Percentiles rank a stretch among this genome's conserved stretches.
phyloP scores from a whole-genome alignment of 306 rosid species.

The Spatholobus suberectus region DNA sequence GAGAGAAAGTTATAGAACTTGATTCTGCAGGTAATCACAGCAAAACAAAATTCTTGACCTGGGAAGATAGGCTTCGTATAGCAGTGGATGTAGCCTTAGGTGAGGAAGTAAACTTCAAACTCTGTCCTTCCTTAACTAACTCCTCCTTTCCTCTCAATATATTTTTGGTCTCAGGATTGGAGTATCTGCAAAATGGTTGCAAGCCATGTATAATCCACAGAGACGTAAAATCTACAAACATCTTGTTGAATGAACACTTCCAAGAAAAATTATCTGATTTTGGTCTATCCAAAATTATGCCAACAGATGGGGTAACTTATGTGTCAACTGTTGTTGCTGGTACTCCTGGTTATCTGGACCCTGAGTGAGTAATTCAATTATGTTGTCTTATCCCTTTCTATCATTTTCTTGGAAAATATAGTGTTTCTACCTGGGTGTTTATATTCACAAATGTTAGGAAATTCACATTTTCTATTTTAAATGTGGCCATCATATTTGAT shows the following conservation, averaged over 20 bases:
- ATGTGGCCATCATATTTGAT: too few species aligned
- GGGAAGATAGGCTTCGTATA: slow-evolving; percentile 54
- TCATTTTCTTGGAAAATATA: not conserved
- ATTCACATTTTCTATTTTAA: too few species aligned
- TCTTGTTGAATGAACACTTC: slow-evolving; percentile 47
- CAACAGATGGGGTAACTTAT: slow-evolving; percentile 28
- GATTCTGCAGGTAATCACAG: slow-evolving; percentile 3
- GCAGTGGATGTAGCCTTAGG: slow-evolving; percentile 52
- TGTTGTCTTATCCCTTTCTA: not conserved
- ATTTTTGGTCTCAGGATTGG: too few species aligned
- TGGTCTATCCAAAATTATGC: slow-evolving; percentile 42
- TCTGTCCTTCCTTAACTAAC: not conserved
- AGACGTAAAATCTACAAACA: slow-evolving; percentile 55
- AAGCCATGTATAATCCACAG: slow-evolving; percentile 52
- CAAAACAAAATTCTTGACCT: slow-evolving; percentile 22
- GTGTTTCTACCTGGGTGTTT: too few species aligned
- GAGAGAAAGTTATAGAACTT: not conserved
- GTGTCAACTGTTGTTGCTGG: slow-evolving; percentile 48
- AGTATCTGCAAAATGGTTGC: slow-evolving; percentile 39
- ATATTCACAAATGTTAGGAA: too few species aligned
- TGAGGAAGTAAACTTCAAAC: not conserved
- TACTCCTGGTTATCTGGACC: slow-evolving; percentile 51
- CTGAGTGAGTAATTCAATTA: slow-evolving; percentile 38
- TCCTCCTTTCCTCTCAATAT: too few species aligned
- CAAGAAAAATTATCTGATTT: slow-evolving; percentile 55